Evolutionary conservation across 176 grass and related monocot genomes (phyloP).

Genomic region (Microstegium vimineum): DNA sequence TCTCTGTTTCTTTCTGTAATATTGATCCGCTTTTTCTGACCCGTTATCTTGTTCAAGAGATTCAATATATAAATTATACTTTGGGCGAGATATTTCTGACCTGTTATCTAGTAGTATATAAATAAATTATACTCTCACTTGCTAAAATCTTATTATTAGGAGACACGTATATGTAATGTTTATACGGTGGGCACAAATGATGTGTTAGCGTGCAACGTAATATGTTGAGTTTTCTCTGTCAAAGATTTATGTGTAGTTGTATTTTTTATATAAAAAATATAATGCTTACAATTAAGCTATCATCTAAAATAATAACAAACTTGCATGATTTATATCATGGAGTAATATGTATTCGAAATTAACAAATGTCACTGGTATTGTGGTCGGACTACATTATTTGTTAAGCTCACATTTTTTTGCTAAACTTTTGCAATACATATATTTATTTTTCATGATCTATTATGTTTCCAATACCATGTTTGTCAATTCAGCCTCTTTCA

Average conservation of each 20-base stretch:
- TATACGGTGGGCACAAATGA: too few relatives aligned
- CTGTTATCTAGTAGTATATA: background rate
- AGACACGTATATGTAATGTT: too few relatives aligned
- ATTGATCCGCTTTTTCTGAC: background rate
- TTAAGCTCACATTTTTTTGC: too few relatives aligned
- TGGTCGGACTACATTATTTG: too few relatives aligned
- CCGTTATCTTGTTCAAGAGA: constrained; percentile 4
- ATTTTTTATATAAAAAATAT: background rate
- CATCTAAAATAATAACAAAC: too few relatives aligned
- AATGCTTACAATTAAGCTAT: background rate
- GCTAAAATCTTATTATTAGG: too few relatives aligned
- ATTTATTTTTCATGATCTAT: background rate
- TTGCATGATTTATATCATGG: background rate
- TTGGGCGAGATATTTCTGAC: background rate
- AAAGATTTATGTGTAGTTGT: background rate
- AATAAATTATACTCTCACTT: too few relatives aligned
- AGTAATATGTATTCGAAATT: too few relatives aligned
- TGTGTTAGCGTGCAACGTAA: too few relatives aligned
- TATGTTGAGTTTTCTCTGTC: too few relatives aligned
- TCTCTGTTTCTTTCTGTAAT: constrained; percentile 23
- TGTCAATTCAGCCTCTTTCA: too few relatives aligned
- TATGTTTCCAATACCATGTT: background rate
- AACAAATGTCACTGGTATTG: too few relatives aligned
- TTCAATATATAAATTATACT: constrained; percentile 28
- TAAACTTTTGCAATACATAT: background rate